Evolutionary conservation across 768 basidiomycete genomes (phyloP).

Genomic region (Russula abietina): DNA sequence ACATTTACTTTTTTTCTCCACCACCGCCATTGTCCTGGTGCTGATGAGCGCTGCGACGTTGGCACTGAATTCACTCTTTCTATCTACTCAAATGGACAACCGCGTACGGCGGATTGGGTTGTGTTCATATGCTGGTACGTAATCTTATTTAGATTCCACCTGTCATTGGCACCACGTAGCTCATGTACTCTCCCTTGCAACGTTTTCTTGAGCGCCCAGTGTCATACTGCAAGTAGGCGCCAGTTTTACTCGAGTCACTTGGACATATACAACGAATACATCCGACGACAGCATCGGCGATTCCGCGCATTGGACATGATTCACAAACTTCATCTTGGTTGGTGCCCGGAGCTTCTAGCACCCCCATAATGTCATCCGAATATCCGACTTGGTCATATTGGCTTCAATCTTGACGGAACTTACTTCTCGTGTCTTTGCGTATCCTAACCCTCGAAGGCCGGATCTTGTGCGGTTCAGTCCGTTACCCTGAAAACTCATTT

Average conservation of each 20-base stretch:
- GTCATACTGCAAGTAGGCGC: slow-evolving; percentile 17
- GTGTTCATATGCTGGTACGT: not conserved
- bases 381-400: slow-evolving; percentile 19
- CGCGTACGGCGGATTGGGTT: not conserved
- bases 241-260: slow-evolving; percentile 17
- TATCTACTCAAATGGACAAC: not conserved
- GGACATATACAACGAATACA: slow-evolving; percentile 23
- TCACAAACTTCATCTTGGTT: slow-evolving; percentile 12
- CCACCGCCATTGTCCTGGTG: not conserved
- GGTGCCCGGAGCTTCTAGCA: slow-evolving; percentile 16
- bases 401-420: slow-evolving; percentile 15
- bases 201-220: slow-evolving; percentile 1
- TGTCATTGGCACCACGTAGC: slow-evolving; percentile 14
- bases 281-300: slow-evolving; percentile 6
- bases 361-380: slow-evolving; percentile 13
- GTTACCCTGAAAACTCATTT: not conserved
- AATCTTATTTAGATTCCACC: not conserved
- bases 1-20: not conserved
- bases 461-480: slow-evolving; percentile 13
- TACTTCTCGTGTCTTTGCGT: slow-evolving; percentile 9
- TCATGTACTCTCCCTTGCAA: slow-evolving; percentile 4
- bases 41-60: slow-evolving; percentile 1
- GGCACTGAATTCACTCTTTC: not conserved
- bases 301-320: slow-evolving; percentile 14
- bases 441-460: slow-evolving; percentile 11